Evolutionary conservation across 1,284 basidiomycete species (phyloP).

Genomic region (Hemileia vastatrix): DNA sequence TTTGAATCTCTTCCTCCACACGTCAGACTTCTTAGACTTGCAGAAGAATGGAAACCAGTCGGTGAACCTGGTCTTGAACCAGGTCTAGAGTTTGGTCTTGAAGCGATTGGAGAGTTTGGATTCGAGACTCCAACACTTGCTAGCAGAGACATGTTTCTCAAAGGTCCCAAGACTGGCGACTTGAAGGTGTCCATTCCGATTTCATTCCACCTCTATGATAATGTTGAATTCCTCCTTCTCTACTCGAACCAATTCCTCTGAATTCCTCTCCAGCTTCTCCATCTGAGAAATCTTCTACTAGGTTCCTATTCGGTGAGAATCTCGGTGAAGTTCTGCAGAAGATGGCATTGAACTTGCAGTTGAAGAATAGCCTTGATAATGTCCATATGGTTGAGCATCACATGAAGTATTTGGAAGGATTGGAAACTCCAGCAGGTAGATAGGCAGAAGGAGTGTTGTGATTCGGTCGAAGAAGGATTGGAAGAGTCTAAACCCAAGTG

Average conservation of each 20-base stretch:
- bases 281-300: too few species aligned
- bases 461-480: too few species aligned
- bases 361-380: too few species aligned
- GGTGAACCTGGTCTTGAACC: constrained; percentile 21
- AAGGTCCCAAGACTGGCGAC: constrained; percentile 40
- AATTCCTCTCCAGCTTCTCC: too few species aligned
- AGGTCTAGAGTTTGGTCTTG: constrained; percentile 36
- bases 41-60: constrained; percentile 15
- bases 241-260: not conserved
- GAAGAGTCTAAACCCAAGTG: too few species aligned
- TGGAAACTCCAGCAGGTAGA: too few species aligned
- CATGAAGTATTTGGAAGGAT: too few species aligned
- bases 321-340: too few species aligned
- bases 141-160: constrained; percentile 41
- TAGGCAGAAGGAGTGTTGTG: too few species aligned
- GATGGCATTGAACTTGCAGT: too few species aligned
- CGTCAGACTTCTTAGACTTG: constrained; percentile 9
- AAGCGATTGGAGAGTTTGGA: constrained; percentile 38
- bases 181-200: constrained; percentile 38
- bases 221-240: not conserved
- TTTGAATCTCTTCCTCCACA: not conserved
- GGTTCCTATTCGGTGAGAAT: too few species aligned
- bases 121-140: constrained; percentile 33
- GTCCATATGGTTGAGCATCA: too few species aligned
- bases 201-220: not conserved